Percentiles rank a stretch among this genome's conserved stretches.
Evolutionary conservation across 176 grass and related monocot genomes (phyloP).

Genomic region (Aegilops umbellulata): DNA sequence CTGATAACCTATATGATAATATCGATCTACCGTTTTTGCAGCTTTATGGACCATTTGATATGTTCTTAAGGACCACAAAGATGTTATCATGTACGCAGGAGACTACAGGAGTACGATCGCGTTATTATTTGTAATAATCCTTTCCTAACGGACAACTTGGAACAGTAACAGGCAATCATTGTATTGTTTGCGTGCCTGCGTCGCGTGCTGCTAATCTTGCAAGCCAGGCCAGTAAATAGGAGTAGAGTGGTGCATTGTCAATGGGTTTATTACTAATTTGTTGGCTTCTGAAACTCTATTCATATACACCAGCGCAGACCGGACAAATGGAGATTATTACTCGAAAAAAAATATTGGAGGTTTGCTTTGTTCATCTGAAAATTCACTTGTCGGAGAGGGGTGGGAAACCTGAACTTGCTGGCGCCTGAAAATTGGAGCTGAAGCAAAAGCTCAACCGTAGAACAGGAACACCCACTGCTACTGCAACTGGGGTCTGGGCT

Average conservation of each 20-base stretch:
- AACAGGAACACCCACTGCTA: background rate
- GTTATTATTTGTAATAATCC: background rate
- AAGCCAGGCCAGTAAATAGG: background rate
- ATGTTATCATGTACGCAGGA: background rate
- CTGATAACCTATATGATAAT: conserved; percentile 26
- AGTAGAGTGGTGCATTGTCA: background rate
- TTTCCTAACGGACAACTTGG: conserved; percentile 7
- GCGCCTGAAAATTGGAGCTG: background rate
- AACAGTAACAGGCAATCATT: conserved; percentile 12
- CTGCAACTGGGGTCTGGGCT: background rate
- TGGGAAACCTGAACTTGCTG: background rate
- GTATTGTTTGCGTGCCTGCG: background rate
- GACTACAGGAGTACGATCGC: background rate
- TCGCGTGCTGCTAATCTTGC: background rate
- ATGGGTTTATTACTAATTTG: no score
- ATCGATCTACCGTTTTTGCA: background rate
- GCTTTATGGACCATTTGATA: conserved; percentile 33
- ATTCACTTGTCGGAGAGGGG: background rate
- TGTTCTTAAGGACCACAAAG: conserved; percentile 20
- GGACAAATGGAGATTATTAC: no score
- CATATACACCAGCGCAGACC: background rate
- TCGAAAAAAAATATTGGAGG: background rate
- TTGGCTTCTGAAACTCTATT: background rate
- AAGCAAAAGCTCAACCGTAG: conserved; percentile 19
- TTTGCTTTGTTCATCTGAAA: background rate